Percentiles rank a stretch among this genome's conserved stretches.
Conservation (phyloP, 23 red algal species). For the Gracilaria gracilis region DNA sequence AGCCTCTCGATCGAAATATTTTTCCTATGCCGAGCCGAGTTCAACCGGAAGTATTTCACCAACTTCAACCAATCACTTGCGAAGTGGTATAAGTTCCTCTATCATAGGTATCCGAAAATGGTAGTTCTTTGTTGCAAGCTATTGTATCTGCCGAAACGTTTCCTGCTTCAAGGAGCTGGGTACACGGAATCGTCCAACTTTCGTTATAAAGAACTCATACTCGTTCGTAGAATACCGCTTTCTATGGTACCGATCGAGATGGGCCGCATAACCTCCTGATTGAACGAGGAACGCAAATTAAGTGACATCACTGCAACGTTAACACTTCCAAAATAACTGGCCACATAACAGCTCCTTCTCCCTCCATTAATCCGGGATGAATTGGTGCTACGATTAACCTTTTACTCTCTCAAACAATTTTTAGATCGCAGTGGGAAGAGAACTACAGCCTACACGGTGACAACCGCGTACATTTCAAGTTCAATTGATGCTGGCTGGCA, state of each 20-base stretch:
- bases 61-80: not conserved
- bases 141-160: not conserved
- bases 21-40: not conserved
- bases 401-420: not conserved
- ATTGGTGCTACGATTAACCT: not conserved
- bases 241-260: not conserved
- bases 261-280: not conserved
- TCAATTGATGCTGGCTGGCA: not conserved
- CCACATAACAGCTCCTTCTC: not conserved
- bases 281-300: not conserved
- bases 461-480: not conserved
- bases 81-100: not conserved
- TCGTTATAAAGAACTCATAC: not conserved
- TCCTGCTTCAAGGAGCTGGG: constrained; percentile 1
- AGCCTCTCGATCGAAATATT: not conserved
- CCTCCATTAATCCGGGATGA: not conserved
- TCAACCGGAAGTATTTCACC: constrained; percentile 16
- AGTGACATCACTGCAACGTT: too few species aligned
- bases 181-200: constrained; percentile 17
- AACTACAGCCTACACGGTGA: not conserved
- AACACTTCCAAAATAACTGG: too few species aligned
- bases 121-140: not conserved
- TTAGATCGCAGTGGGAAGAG: not conserved
- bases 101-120: not conserved
- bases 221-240: not conserved